Evolutionary conservation across 1,139 yeast species (phyloP).

Genomic region (Suzukiozyma palmioleophila): DNA sequence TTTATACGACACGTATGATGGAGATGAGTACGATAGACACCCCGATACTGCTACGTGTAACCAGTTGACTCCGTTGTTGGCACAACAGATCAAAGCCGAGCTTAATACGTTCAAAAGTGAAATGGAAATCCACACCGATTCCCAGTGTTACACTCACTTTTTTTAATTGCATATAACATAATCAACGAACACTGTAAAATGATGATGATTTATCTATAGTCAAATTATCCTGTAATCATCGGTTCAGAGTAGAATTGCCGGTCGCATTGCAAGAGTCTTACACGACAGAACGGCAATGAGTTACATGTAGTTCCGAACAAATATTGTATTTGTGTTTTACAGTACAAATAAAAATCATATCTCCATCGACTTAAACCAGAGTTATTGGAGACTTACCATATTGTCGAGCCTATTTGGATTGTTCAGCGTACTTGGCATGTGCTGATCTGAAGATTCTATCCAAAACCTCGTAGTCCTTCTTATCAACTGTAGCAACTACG

Average conservation of each 20-base stretch:
- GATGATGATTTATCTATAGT: too few species aligned
- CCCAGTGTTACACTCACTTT: slow-evolving; percentile 80
- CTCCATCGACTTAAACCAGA: too few species aligned
- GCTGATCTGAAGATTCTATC: slow-evolving; percentile 47
- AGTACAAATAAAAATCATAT: too few species aligned
- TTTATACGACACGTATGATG: slow-evolving; percentile 80
- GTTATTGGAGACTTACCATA: too few species aligned
- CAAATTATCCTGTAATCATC: too few species aligned
- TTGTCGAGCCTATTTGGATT: too few species aligned
- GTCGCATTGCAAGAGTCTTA: too few species aligned
- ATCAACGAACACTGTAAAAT: too few species aligned
- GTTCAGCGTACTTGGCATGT: slow-evolving; percentile 26
- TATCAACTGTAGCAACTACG: slow-evolving; percentile 39
- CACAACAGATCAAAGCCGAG: slow-evolving; percentile 85
- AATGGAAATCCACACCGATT: slow-evolving; percentile 79
- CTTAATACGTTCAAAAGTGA: slow-evolving; percentile 70
- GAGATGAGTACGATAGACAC: slow-evolving; percentile 85
- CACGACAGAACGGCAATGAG: too few species aligned
- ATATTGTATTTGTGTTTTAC: too few species aligned
- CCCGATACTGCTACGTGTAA: slow-evolving; percentile 95
- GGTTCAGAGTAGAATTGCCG: too few species aligned
- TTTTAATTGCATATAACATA: slow-evolving; percentile 37
- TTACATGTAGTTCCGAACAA: too few species aligned
- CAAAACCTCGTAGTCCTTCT: slow-evolving; percentile 31
- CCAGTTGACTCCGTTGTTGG: slow-evolving; percentile 81